phyloP scores from a whole-genome alignment of 73 alveolate genomes.

The Uronychia binucleata region DNA sequence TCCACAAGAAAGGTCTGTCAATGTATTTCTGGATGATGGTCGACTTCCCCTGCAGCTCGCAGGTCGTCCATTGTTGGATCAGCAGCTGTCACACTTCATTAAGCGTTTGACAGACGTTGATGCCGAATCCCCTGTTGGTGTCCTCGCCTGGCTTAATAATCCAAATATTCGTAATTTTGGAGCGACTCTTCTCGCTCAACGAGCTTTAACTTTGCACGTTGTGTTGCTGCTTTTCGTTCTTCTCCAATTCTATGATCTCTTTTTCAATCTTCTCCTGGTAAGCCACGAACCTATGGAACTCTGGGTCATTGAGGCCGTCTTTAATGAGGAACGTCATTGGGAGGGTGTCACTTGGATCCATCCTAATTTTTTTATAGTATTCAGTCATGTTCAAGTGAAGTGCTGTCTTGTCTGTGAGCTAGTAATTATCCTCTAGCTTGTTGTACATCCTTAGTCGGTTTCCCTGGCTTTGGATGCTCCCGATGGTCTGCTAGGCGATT shows the following conservation, averaged over 20 bases:
- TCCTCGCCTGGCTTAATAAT: constrained; percentile 24
- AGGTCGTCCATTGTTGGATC: constrained; percentile 26
- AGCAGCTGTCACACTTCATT: constrained; percentile 36
- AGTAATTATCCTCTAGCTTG: constrained; percentile 12
- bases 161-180: neutral
- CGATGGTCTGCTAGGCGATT: too few species aligned
- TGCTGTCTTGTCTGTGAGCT: constrained; percentile 24
- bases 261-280: neutral
- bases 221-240: neutral
- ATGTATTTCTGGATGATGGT: constrained; percentile 79
- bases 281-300: neutral
- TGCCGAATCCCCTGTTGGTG: neutral
- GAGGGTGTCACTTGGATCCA: constrained; percentile 21
- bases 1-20: constrained; percentile 83
- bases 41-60: constrained; percentile 48
- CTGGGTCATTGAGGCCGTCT: constrained; percentile 2
- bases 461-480: too few species aligned
- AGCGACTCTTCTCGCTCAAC: neutral
- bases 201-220: neutral
- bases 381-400: constrained; percentile 15
- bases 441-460: constrained; percentile 11
- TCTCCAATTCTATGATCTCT: neutral
- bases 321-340: constrained; percentile 34
- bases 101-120: constrained; percentile 4
- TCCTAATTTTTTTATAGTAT: constrained; percentile 3